Evolutionary conservation across 371 early-diverging fungal species (phyloP), one percentile per base, ranked within the genome.

Genomic region (Chytridium lagenaria): DNA sequence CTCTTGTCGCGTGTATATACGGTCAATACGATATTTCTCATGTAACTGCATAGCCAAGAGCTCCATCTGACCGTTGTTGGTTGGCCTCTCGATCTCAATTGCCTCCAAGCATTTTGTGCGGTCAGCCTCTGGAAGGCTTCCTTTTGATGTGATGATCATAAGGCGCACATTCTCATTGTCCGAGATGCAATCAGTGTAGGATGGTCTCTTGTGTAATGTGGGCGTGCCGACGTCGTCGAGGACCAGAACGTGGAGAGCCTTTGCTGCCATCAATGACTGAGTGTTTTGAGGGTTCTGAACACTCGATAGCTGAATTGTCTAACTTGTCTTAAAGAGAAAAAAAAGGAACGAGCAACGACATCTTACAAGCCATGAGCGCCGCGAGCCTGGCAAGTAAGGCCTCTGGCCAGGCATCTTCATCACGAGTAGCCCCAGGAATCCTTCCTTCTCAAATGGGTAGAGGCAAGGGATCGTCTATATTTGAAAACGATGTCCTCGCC

Each of bases 401-500:
- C 31, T 61, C 61, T 31, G n/a, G n/a, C n/a, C n/a, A n/a, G n/a
- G n/a, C n/a, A n/a, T n/a, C n/a, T n/a, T n/a, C n/a, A n/a, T n/a
- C n/a, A n/a, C n/a, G n/a, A n/a, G n/a, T n/a, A n/a, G n/a, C n/a
- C n/a, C n/a, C n/a, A n/a, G 67, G 19, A 22, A n/a, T 23, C 67
- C n/a, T 23, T n/a, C 50, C 22, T 16, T 5, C 67, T 12, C 67
- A 44, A 34, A 50, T 57, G n/a, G 78, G 70, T 2, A 67, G 82
- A 38, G 87, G 87, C 22, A 80, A 80, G 63, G 87, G 80, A 12
- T 65, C 79, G 30, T 80, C 84, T 10, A 82, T 82, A 5, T 83
- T 85, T 51, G 83, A 83, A 67, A 80, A 75, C 40, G 87, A 87
- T 64, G 70, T 75, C 19, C 73, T 75, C 44, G 85, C 69, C 12